phyloP scores from a whole-genome alignment of 179 eudicot genomes.

The Heliamphora pulchella region DNA sequence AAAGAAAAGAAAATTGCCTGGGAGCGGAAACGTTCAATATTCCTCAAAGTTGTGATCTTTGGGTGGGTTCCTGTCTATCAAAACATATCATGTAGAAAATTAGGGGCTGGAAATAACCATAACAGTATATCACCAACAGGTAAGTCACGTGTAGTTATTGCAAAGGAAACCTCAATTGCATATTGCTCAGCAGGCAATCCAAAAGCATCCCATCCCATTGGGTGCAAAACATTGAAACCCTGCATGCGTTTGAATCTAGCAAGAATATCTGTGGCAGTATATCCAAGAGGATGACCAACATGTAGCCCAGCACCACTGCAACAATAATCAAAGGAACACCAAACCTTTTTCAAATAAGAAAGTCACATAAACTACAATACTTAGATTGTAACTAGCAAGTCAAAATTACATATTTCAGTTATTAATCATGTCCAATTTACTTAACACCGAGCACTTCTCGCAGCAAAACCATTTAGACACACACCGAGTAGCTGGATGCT shows the following conservation, averaged over 20 bases:
- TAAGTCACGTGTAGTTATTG: conserved; percentile 1
- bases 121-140: not conserved
- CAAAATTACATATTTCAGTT: not conserved
- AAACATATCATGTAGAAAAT: conserved; percentile 1
- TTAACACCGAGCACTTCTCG: not conserved
- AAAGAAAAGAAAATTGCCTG: conserved; percentile 44
- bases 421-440: not conserved
- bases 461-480: not conserved
- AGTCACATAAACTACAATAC: not conserved
- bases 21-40: conserved; percentile 70
- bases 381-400: not conserved
- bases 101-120: not conserved
- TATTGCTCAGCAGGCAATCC: conserved; percentile 99
- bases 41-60: conserved; percentile 81
- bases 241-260: conserved; percentile 96
- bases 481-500: not conserved
- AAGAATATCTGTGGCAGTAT: conserved; percentile 96
- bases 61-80: conserved; percentile 99
- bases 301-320: conserved; percentile 98
- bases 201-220: conserved; percentile 99
- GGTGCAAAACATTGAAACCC: conserved; percentile 96
- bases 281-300: conserved; percentile 99
- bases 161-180: conserved; percentile 73
- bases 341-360: conserved; percentile 12
- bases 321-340: conserved; percentile 12